These are phyloP conservation scores for Cutaneotrichosporon sp. DNA, from an alignment of 1,284 basidiomycete genomes.

Conservation along the genomic window DNA sequence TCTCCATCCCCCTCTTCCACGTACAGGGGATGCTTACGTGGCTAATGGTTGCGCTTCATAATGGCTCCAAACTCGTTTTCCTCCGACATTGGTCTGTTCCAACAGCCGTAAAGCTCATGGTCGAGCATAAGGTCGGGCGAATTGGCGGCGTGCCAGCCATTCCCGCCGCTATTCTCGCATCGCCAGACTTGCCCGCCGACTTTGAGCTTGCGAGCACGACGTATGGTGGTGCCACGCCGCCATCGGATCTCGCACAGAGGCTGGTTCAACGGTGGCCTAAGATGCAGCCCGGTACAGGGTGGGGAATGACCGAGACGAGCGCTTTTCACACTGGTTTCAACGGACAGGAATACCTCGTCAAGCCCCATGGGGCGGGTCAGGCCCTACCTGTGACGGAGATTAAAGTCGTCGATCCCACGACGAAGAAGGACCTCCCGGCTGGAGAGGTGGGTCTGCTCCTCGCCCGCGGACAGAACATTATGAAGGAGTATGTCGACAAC, in stretches of 20 bases:
- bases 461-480: constrained; percentile 41
- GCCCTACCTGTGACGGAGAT: constrained; percentile 39
- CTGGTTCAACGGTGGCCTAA: constrained; percentile 36
- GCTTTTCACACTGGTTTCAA: constrained; percentile 39
- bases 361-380: constrained; percentile 27
- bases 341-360: constrained; percentile 39
- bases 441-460: constrained; percentile 37
- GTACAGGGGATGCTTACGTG: constrained; percentile 35
- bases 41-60: constrained; percentile 26
- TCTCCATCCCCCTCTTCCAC: constrained; percentile 48
- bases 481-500: constrained; percentile 46
- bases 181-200: constrained; percentile 32
- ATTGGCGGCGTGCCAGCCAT: constrained; percentile 48
- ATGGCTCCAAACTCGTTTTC: constrained; percentile 41
- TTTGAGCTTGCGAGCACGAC: constrained; percentile 36
- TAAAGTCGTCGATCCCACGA: constrained; percentile 41
- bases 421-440: constrained; percentile 23
- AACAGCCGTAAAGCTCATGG: constrained; percentile 36
- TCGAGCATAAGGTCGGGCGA: constrained; percentile 35
- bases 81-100: constrained; percentile 37
- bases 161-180: constrained; percentile 36
- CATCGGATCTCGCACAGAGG: constrained; percentile 33
- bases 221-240: constrained; percentile 46
- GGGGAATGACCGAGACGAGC: constrained; percentile 49
- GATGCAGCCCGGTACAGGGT: constrained; percentile 27